Base-by-base conservation (phyloP, 75 land plant genomes). In the Picea sitchensis region DNA sequence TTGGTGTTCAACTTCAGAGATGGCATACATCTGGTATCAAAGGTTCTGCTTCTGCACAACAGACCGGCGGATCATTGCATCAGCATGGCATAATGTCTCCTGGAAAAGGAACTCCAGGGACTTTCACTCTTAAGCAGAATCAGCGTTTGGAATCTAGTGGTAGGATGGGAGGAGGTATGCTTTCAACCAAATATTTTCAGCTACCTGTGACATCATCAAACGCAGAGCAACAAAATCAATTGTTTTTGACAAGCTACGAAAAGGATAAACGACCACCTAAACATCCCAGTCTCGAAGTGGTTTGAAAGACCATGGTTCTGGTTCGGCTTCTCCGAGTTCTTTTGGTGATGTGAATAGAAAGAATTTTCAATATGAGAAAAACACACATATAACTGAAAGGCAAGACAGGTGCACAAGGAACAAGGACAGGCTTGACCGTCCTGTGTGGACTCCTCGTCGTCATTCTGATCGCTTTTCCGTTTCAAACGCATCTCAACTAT, bases 371-470 rank as follows among this genome's bases (percentile, higher is more conserved):
- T 85, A 84, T 31, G 88, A 86, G 38, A 89, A 84, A 75, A 36
- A 59, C 57, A 17, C 65, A 61, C 51, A 73, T 67, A 36, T 41
- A n/a, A 30, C 38, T 59, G 85, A 81, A 23, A 83, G 62, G 23
- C 83, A 86, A 44, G 86, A 83, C 12, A 82, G 87, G 38, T 78
- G 89, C 32, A 59, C 75, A 14, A 81, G 92, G 47, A 91, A 91
- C 79, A 91, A 88, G 69, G 91, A 90, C 32, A 83, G 85, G 64
- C 91, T 90, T 30, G 92, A 90, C 51, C 85, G 91, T 77, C 88
- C 88, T 21, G 88, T 90, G 11, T 90, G 92, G 92, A 80, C 91
- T 71, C 85, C 87, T 34, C 87, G 90, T 41, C 87, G 87, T 18
- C 90, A 85, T 14, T 72, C 80, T n/a, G 84, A 85, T 71, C 59